Evolutionary conservation across 2,329 filamentous ascomycete species (phyloP).

Genomic region (Aurifilum marmelostoma): DNA sequence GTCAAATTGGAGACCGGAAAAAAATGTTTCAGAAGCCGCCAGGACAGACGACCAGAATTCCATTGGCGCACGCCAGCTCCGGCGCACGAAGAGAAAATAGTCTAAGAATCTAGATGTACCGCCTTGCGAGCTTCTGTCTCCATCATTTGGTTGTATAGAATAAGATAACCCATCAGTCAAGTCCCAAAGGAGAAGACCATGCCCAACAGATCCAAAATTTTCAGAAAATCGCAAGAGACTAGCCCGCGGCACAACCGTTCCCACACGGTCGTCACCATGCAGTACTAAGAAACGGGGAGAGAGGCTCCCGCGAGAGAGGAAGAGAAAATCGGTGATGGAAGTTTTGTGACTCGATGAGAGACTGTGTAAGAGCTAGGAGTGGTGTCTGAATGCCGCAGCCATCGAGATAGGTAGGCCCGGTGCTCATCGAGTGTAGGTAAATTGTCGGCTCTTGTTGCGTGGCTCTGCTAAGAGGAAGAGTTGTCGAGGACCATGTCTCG

Average conservation of each 20-base stretch:
- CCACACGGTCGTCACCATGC: conserved; percentile 13
- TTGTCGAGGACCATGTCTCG: not conserved
- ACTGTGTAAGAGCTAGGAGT: not conserved
- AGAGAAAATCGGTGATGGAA: conserved; percentile 1
- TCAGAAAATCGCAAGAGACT: not conserved
- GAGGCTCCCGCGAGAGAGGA: not conserved
- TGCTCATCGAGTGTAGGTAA: conserved; percentile 3
- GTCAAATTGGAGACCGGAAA: not conserved
- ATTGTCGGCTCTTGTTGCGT: conserved; percentile 5
- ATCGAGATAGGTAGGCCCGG: conserved; percentile 8
- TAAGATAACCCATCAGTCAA: conserved; percentile 14
- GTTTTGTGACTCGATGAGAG: conserved; percentile 10
- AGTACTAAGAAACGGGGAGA: not conserved
- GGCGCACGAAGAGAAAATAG: not conserved
- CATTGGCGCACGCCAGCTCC: not conserved
- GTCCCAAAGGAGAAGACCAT: conserved; percentile 13
- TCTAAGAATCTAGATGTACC: not conserved
- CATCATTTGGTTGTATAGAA: conserved; percentile 1
- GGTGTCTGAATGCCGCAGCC: not conserved
- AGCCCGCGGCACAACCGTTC: not conserved
- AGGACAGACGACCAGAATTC: not conserved
- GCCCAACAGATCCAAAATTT: conserved; percentile 11
- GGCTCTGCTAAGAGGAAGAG: not conserved
- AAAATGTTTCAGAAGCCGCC: conserved; percentile 9
- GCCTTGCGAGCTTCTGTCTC: not conserved